Percentiles rank a stretch among this genome's conserved stretches.
phyloP scores from a whole-genome alignment of 2,329 filamentous ascomycete genomes.

The Magnaporthiopsis incrustans region DNA sequence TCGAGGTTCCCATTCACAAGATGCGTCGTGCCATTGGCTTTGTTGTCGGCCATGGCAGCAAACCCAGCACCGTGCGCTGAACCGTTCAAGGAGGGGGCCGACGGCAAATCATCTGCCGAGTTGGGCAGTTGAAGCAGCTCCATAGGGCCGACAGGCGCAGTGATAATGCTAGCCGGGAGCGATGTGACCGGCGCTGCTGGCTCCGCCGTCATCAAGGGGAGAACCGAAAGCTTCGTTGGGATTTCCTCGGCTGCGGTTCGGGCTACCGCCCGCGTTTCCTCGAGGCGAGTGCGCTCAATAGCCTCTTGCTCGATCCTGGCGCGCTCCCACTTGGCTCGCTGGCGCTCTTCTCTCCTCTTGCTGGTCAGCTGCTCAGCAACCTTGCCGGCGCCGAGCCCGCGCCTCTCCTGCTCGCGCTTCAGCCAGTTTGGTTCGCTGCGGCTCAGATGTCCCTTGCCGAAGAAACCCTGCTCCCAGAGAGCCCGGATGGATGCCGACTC shows the following conservation, averaged over 20 bases:
- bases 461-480: slow-evolving; percentile 96
- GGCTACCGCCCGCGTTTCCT: slow-evolving; percentile 4
- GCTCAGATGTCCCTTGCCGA: slow-evolving; percentile 87
- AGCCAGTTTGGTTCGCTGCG: slow-evolving; percentile 94
- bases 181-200: not conserved
- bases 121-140: slow-evolving; percentile 50
- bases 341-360: slow-evolving; percentile 69
- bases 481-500: slow-evolving; percentile 68
- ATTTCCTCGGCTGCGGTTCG: not conserved
- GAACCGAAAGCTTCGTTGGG: not conserved
- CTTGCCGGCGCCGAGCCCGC: slow-evolving; percentile 52
- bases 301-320: slow-evolving; percentile 81
- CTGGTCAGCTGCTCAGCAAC: slow-evolving; percentile 80
- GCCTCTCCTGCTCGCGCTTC: slow-evolving; percentile 67
- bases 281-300: slow-evolving; percentile 53
- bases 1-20: not conserved
- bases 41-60: not conserved
- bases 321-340: slow-evolving; percentile 80
- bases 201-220: not conserved
- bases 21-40: not conserved
- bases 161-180: not conserved
- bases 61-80: not conserved
- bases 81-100: not conserved
- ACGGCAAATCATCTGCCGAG: slow-evolving; percentile 32
- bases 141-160: slow-evolving; percentile 36